Evolutionary conservation across 176 grass and related monocot genomes (phyloP).

Genomic region (Metroxylon sagu): DNA sequence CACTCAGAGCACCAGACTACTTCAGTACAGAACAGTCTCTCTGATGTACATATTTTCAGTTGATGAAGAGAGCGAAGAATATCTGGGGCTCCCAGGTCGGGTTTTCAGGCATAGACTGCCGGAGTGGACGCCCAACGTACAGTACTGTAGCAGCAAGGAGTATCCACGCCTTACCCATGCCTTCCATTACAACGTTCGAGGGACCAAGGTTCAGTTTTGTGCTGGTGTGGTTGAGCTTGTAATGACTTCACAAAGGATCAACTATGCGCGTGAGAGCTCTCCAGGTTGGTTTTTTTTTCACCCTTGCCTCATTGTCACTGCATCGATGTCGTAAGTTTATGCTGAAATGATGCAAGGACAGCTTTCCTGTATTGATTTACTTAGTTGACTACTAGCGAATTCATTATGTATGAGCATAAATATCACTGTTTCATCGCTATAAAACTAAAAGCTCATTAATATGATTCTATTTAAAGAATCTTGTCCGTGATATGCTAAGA

Average conservation of each 20-base stretch:
- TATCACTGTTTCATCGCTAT: too few relatives aligned
- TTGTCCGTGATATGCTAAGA: too few relatives aligned
- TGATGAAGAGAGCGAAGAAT: conserved; percentile 2
- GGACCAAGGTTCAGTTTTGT: conserved; percentile 14
- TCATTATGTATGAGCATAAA: too few relatives aligned
- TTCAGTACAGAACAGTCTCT: conserved; percentile 19
- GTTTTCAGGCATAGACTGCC: conserved; percentile 18
- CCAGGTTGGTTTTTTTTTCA: conserved; percentile 2
- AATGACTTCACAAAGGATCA: conserved; percentile 19
- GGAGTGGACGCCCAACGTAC: conserved; percentile 26
- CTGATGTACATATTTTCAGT: conserved; percentile 22
- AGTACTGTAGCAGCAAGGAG: conserved; percentile 26
- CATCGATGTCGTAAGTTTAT: too few relatives aligned
- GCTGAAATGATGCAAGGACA: too few relatives aligned
- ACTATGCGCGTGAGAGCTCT: conserved; percentile 23
- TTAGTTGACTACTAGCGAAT: too few relatives aligned
- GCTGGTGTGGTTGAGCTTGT: conserved; percentile 19
- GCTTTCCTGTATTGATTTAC: too few relatives aligned
- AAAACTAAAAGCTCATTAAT: too few relatives aligned
- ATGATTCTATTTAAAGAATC: too few relatives aligned
- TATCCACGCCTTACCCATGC: conserved; percentile 25
- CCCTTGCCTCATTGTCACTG: too few relatives aligned
- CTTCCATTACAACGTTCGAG: conserved; percentile 15
- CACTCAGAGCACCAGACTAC: conserved; percentile 15
- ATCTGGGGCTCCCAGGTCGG: conserved; percentile 21